phyloP scores from a whole-genome alignment of 257 asterid genomes.

The Plantago major region DNA sequence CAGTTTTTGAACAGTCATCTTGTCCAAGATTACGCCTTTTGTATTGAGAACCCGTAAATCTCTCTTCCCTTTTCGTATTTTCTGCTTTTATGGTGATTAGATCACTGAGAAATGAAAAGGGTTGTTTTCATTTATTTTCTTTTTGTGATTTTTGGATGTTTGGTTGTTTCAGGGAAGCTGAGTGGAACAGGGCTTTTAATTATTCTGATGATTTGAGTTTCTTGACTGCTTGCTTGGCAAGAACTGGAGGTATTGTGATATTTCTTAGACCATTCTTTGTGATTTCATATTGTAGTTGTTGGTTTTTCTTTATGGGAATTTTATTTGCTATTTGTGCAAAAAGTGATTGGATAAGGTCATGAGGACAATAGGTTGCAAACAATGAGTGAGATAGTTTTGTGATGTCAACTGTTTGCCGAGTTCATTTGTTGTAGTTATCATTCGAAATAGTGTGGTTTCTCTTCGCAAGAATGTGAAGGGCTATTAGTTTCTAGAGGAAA shows the following conservation, averaged over 20 bases:
- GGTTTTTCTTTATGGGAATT: not conserved
- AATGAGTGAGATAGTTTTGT: too few relatives aligned
- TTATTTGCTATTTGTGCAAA: too few relatives aligned
- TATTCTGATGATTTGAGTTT: conserved; percentile 54
- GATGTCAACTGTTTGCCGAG: too few relatives aligned
- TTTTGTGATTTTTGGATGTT: not conserved
- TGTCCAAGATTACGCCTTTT: conserved; percentile 49
- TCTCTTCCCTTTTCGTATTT: not conserved
- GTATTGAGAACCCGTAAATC: conserved; percentile 57
- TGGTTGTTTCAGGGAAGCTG: conserved; percentile 43
- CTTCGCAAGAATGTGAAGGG: too few relatives aligned
- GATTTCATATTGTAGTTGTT: not conserved
- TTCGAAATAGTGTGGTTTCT: too few relatives aligned
- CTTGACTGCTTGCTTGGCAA: conserved; percentile 59
- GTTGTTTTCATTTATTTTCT: conserved; percentile 2
- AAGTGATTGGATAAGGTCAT: not conserved
- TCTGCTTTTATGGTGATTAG: not conserved
- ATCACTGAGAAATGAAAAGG: not conserved
- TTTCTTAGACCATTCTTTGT: not conserved
- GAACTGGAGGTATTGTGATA: conserved; percentile 35
- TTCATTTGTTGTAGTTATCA: too few relatives aligned
- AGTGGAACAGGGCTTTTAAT: conserved; percentile 69
- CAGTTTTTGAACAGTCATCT: conserved; percentile 37
- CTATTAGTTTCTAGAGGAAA: too few relatives aligned
- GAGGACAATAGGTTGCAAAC: too few relatives aligned